A percentile compares a stretch with the other conserved stretches of the same genome.
Evolutionary conservation across 345 rosid species (phyloP).

Genomic region (Moricandia arvensis): DNA sequence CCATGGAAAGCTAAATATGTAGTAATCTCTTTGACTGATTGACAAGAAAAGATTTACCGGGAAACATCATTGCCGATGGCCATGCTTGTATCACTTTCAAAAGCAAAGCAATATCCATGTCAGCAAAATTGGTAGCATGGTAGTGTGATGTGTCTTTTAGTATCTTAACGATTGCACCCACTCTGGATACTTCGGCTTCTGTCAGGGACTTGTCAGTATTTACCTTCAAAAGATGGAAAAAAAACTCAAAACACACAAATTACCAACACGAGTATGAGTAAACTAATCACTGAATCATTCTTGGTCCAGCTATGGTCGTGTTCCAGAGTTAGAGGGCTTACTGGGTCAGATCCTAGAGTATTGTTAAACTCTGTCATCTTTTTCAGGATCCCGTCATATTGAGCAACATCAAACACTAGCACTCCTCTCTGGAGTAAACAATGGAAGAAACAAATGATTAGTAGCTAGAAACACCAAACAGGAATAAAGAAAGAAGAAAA

Average conservation of each 20-base stretch:
- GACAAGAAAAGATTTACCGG: constrained; percentile 52
- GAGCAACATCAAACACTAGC: constrained; percentile 88
- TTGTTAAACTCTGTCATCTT: constrained; percentile 79
- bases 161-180: constrained; percentile 60
- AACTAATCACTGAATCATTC: not conserved
- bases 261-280: not conserved
- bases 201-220: constrained; percentile 56
- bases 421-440: constrained; percentile 75
- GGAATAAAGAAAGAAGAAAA: constrained; percentile 2
- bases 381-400: constrained; percentile 92
- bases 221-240: constrained; percentile 52
- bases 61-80: constrained; percentile 86
- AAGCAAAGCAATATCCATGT: constrained; percentile 67
- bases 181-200: constrained; percentile 63
- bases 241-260: constrained; percentile 8
- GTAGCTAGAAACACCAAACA: constrained; percentile 23
- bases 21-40: not conserved
- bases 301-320: not conserved
- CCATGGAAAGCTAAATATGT: not conserved
- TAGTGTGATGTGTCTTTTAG: constrained; percentile 94
- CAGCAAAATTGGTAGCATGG: constrained; percentile 73
- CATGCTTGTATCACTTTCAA: constrained; percentile 71
- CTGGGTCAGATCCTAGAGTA: constrained; percentile 55
- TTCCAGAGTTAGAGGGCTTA: constrained; percentile 34
- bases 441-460: constrained; percentile 23